phyloP scores from a whole-genome alignment of 495 filamentous ascomycete genomes.

The Podospora pseudoanserina region DNA sequence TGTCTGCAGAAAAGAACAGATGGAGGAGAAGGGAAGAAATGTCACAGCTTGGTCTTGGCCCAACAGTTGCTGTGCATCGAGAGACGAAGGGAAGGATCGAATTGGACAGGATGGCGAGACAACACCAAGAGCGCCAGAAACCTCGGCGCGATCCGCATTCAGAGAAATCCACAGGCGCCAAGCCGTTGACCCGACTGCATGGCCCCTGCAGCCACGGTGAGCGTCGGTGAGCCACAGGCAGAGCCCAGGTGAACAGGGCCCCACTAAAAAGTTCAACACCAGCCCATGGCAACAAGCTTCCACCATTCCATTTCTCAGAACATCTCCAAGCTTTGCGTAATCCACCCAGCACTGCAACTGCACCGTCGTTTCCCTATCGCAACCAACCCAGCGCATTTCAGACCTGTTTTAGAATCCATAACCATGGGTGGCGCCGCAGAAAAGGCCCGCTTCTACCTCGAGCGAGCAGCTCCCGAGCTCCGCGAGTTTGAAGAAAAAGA shows the following conservation, averaged over 20 bases:
- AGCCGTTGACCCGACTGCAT: neutral
- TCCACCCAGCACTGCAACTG: neutral
- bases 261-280: slow-evolving; percentile 36
- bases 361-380: neutral
- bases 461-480: slow-evolving; percentile 85
- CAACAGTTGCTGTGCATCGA: neutral
- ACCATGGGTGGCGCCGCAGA: slow-evolving; percentile 80
- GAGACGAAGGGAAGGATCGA: neutral
- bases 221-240: neutral
- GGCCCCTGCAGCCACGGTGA: slow-evolving; percentile 14
- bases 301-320: neutral
- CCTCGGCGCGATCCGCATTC: slow-evolving; percentile 9
- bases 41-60: neutral
- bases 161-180: slow-evolving; percentile 6
- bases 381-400: too few species aligned
- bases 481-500: slow-evolving; percentile 83
- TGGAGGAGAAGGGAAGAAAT: neutral
- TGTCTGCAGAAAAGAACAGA: neutral
- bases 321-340: neutral
- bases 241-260: neutral
- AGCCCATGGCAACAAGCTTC: neutral
- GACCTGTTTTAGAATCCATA: neutral
- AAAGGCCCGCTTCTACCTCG: slow-evolving; percentile 91
- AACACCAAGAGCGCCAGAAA: slow-evolving; percentile 11
- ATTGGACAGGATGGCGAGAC: neutral